These are phyloP conservation scores for Fomitopsis pulvina DNA, from an alignment of 768 basidiomycete species.

Conservation along the genomic window DNA sequence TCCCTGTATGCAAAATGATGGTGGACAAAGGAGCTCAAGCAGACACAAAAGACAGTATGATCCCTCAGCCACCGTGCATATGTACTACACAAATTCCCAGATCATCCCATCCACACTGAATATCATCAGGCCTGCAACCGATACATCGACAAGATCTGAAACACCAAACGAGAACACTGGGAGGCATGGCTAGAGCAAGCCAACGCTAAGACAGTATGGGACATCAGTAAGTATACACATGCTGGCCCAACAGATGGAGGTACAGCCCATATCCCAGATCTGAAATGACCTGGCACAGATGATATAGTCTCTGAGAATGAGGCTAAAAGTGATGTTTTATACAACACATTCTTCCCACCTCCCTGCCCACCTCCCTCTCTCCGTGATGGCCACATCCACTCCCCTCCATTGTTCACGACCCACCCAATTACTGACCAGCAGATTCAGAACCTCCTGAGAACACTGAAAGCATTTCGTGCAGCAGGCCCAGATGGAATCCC, in stretches of 20 bases:
- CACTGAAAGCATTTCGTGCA: slow-evolving; percentile 30
- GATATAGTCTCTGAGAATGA: slow-evolving; percentile 1
- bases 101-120: slow-evolving; percentile 10
- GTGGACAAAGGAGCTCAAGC: slow-evolving; percentile 27
- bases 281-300: background rate
- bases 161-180: slow-evolving; percentile 20
- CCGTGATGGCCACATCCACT: slow-evolving; percentile 18
- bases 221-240: slow-evolving; percentile 4
- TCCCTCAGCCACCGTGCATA: slow-evolving; percentile 9
- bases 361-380: slow-evolving; percentile 5
- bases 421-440: slow-evolving; percentile 19
- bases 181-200: slow-evolving; percentile 16
- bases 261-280: slow-evolving; percentile 13
- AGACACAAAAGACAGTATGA: slow-evolving; percentile 10
- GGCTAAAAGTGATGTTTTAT: slow-evolving; percentile 14
- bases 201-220: slow-evolving; percentile 15
- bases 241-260: slow-evolving; percentile 7
- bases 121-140: slow-evolving; percentile 7
- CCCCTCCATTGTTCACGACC: slow-evolving; percentile 15
- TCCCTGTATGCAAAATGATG: slow-evolving; percentile 25
- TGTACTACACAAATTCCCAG: background rate
- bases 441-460: slow-evolving; percentile 18
- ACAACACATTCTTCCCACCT: slow-evolving; percentile 24
- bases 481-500: slow-evolving; percentile 22
- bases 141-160: slow-evolving; percentile 11